Percentiles rank a stretch among this genome's conserved stretches.
Evolutionary conservation across 768 basidiomycete genomes (phyloP).

Genomic region (Strobilomyces confusus): DNA sequence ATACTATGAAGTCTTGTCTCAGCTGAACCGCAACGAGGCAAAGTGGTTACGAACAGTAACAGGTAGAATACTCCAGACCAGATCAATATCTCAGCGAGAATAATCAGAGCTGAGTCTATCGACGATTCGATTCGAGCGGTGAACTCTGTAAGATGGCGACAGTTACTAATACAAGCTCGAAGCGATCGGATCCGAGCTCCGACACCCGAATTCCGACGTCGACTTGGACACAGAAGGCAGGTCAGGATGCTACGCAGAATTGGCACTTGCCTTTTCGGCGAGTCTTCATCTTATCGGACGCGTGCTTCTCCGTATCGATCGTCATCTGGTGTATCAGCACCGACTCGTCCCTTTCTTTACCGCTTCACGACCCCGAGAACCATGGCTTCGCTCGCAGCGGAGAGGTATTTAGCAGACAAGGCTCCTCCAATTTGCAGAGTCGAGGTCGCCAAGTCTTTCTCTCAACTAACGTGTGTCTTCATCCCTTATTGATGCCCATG

Average conservation of each 20-base stretch:
- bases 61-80: too few species aligned
- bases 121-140: too few species aligned
- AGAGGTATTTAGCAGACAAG: conserved; percentile 74
- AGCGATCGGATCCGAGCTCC: too few species aligned
- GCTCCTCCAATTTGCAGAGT: conserved; percentile 72
- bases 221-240: too few species aligned
- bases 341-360: background rate
- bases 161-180: too few species aligned
- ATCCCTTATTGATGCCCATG: background rate
- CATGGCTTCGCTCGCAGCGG: conserved; percentile 38
- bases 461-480: conserved; percentile 52
- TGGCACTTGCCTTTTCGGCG: background rate
- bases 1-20: too few species aligned
- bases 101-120: too few species aligned
- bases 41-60: too few species aligned
- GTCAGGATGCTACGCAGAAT: background rate
- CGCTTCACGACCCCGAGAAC: conserved; percentile 11
- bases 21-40: too few species aligned
- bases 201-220: background rate
- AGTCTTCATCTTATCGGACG: conserved; percentile 13
- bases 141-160: too few species aligned
- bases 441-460: conserved; percentile 63
- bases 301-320: conserved; percentile 11
- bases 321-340: background rate
- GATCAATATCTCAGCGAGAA: too few species aligned